Evolutionary conservation across 2,329 filamentous ascomycete genomes (phyloP), one percentile per base, ranked within the genome.

Genomic region (Aspergillus arachidicola): DNA sequence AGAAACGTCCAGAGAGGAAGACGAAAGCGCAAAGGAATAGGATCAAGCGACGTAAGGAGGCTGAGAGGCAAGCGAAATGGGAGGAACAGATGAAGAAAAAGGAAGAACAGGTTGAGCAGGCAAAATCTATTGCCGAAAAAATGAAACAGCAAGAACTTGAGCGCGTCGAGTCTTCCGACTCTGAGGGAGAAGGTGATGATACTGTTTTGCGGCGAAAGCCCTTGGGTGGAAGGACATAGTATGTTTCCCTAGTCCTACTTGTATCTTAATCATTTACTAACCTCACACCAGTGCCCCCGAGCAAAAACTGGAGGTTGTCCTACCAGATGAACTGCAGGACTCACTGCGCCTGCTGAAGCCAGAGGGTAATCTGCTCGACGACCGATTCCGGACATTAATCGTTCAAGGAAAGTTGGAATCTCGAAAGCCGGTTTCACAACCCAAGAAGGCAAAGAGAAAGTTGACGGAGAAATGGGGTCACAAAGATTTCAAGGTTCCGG

Each of bases 381-480:
- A 99, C 73, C 86, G 95, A 57, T 98, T 97, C 82, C 85, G 95
- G 66, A 98, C 87, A 76, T 84, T 98, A 80, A 83, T 98, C 66
- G 86, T 98, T 38, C 88, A 93, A 66, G 95, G 95, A 64, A 96
- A 95, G 81, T 81, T 99, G 65, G 95, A 99, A 83, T 86, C 87
- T 57, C 86, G 95, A 71, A 90, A 90, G 75, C 89, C 89, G 58
- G 87, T 94, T 62, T 86, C 89, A 7, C 94, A 95, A 81, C 86
- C 86, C 72, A 96, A 92, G 85, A 92, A 95, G 83, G 87, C 87
- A 67, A 94, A 89, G 84, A 89, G 83, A 70, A 92, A 91, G 78
- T 80, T 89, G 58, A 97, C 93, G 7, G 95, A 98, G 86, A 99
- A 98, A 81, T 99, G 95, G 95, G 88, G 90, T 51, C 92, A 97